Conservation (phyloP, 805 yeast species). For the Saturnispora serradocipensis region DNA sequence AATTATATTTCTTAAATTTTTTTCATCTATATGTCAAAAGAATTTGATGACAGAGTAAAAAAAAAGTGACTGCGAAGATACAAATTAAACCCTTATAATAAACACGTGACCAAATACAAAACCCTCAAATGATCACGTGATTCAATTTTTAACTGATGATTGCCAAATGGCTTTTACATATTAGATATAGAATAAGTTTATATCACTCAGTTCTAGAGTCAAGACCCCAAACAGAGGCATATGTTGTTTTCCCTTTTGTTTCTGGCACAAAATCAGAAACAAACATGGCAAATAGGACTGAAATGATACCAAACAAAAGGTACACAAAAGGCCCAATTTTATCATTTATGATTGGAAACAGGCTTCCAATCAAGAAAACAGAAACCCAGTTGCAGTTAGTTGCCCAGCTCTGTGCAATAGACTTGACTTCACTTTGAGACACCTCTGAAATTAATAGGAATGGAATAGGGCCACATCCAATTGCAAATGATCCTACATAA, state of each 20-base stretch:
- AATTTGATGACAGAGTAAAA: background rate
- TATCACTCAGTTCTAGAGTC: conserved; percentile 4
- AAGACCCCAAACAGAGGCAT: conserved; percentile 59
- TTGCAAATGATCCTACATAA: conserved; percentile 79
- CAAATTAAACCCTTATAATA: conserved; percentile 1
- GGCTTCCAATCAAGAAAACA: conserved; percentile 70
- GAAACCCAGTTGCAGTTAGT: conserved; percentile 87
- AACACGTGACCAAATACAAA: conserved; percentile 5
- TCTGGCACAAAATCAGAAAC: conserved; percentile 53
- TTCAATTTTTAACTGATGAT: no score
- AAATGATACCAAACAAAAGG: conserved; percentile 54
- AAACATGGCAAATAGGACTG: conserved; percentile 41
- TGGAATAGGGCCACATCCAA: conserved; percentile 94
- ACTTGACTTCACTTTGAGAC: conserved; percentile 71
- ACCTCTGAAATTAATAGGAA: conserved; percentile 81
- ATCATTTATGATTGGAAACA: conserved; percentile 66
- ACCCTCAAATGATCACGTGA: no score
- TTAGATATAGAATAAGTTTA: background rate
- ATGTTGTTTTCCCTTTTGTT: conserved; percentile 55
- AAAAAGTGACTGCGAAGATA: conserved; percentile 1
- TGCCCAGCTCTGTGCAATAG: conserved; percentile 88
- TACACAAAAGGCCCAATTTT: conserved; percentile 72
- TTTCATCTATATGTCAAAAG: background rate
- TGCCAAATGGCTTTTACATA: no score
- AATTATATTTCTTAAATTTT: background rate